These are phyloP conservation scores for Diversispora eburnea DNA, from an alignment of 192 early-diverging fungal species.

Conservation along the genomic window DNA sequence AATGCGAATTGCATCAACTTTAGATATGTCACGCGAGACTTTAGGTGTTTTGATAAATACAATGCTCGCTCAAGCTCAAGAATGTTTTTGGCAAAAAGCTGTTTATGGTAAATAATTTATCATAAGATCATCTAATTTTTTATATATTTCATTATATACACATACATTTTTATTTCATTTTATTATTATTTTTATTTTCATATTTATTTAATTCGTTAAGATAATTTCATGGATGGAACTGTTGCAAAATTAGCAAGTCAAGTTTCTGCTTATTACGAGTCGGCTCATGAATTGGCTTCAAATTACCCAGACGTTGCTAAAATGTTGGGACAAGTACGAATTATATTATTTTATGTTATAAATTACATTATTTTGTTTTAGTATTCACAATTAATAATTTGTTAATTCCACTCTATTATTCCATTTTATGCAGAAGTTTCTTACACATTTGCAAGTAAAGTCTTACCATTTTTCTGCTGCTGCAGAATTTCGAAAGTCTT, in stretches of 20 bases:
- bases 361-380: neutral
- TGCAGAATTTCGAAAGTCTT: conserved; percentile 74
- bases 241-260: conserved; percentile 74
- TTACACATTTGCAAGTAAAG: conserved; percentile 68
- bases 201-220: conserved; percentile 33
- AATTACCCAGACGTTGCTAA: conserved; percentile 38
- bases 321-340: conserved; percentile 15
- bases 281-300: conserved; percentile 61
- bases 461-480: conserved; percentile 69
- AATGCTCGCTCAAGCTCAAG: conserved; percentile 95
- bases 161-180: neutral
- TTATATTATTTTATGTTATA: neutral
- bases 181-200: neutral
- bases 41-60: conserved; percentile 64
- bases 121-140: too few relatives aligned
- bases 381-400: neutral
- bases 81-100: conserved; percentile 88
- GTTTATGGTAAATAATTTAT: conserved; percentile 43
- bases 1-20: conserved; percentile 59
- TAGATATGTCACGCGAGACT: conserved; percentile 68
- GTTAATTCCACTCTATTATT: neutral
- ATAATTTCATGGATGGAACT: conserved; percentile 73
- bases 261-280: conserved; percentile 69
- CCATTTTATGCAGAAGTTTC: conserved; percentile 40
- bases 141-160: neutral